Evolutionary conservation across 2,329 filamentous ascomycete species (phyloP).

Genomic region (Botrytis cinerea): DNA sequence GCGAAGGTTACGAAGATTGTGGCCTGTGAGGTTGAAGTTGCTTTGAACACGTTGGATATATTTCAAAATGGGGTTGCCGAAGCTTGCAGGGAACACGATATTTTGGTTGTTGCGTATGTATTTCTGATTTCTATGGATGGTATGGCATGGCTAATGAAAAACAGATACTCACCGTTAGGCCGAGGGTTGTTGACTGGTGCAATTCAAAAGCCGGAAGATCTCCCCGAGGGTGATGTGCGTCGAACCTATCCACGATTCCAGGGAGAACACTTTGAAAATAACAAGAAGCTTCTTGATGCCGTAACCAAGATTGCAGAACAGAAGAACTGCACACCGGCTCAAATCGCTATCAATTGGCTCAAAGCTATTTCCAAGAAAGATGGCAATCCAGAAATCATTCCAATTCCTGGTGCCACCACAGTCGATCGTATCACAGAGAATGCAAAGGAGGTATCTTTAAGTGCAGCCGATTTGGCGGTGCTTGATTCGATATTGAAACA

Average conservation of each 20-base stretch:
- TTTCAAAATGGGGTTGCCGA: constrained; percentile 45
- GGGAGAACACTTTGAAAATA: constrained; percentile 62
- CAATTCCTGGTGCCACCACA: constrained; percentile 66
- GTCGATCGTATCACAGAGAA: constrained; percentile 63
- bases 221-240: constrained; percentile 56
- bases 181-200: constrained; percentile 58
- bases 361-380: constrained; percentile 37
- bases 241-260: constrained; percentile 64
- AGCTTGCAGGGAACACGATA: constrained; percentile 62
- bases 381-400: constrained; percentile 52
- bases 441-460: constrained; percentile 51
- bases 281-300: constrained; percentile 61
- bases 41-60: constrained; percentile 45
- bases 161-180: constrained; percentile 67
- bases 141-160: constrained; percentile 26
- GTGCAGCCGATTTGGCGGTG: constrained; percentile 51
- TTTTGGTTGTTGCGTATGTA: constrained; percentile 63
- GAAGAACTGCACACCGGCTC: constrained; percentile 62
- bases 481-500: constrained; percentile 53
- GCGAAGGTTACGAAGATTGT: constrained; percentile 45
- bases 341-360: constrained; percentile 65
- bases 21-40: constrained; percentile 52
- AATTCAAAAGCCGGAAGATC: constrained; percentile 54
- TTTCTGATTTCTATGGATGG: not conserved
- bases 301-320: constrained; percentile 58